Conservation (phyloP, 352 stramenopile genomes). For the Globisporangium yorkense region DNA sequence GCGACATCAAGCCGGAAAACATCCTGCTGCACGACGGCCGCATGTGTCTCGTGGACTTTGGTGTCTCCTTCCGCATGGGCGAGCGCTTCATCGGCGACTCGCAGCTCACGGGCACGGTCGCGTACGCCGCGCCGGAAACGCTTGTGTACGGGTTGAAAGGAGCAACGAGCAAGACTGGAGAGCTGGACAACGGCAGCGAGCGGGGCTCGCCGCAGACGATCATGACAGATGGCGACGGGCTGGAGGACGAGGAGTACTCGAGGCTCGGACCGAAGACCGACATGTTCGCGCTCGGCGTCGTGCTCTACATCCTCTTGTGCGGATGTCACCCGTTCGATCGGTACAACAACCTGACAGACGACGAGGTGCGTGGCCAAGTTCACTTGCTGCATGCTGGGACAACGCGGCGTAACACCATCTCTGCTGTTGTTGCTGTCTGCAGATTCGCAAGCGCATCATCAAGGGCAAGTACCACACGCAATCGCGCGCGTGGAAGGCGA, state of each 20-base stretch:
- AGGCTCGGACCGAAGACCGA: slow-evolving; percentile 67
- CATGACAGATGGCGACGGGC: slow-evolving; percentile 12
- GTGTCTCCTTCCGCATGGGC: slow-evolving; percentile 72
- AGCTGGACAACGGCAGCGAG: slow-evolving; percentile 1
- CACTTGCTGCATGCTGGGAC: neutral
- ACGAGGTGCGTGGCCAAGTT: slow-evolving; percentile 37
- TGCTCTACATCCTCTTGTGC: slow-evolving; percentile 85
- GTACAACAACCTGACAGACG: slow-evolving; percentile 81
- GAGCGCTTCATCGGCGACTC: slow-evolving; percentile 72
- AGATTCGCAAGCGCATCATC: slow-evolving; percentile 77
- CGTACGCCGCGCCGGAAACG: slow-evolving; percentile 72
- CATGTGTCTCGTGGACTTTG: slow-evolving; percentile 87
- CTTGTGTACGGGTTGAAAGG: slow-evolving; percentile 37
- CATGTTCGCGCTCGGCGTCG: slow-evolving; percentile 80
- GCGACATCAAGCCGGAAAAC: slow-evolving; percentile 88
- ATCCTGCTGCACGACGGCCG: slow-evolving; percentile 64
- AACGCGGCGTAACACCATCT: neutral
- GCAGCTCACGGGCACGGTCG: slow-evolving; percentile 68
- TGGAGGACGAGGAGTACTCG: slow-evolving; percentile 26
- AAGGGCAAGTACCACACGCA: slow-evolving; percentile 72
- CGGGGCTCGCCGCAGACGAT: slow-evolving; percentile 4
- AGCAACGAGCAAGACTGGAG: slow-evolving; percentile 1
- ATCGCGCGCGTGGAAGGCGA: slow-evolving; percentile 63
- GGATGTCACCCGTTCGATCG: slow-evolving; percentile 78
- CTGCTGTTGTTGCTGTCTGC: neutral